phyloP scores from a whole-genome alignment of 1,284 basidiomycete genomes.

The Kalmanozyma brasiliensis region DNA sequence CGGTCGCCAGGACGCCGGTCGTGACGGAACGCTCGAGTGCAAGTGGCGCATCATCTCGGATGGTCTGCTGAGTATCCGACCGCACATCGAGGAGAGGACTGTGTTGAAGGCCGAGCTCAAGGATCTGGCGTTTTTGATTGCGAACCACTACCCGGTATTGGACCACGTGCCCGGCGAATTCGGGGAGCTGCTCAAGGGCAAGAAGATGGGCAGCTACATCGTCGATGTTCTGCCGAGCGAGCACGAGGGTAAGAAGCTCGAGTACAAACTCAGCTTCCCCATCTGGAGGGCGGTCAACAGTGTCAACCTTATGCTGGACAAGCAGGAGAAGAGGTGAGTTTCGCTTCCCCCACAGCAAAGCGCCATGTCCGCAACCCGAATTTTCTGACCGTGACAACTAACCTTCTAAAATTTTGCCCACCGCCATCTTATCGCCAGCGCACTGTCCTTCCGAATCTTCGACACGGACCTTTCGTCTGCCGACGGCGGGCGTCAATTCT shows the following conservation, averaged over 20 bases:
- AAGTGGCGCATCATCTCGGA: slow-evolving; percentile 81
- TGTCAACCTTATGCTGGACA: slow-evolving; percentile 67
- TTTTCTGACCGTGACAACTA: slow-evolving; percentile 18
- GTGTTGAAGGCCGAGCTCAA: slow-evolving; percentile 76
- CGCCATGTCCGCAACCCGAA: slow-evolving; percentile 5
- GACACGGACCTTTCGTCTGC: slow-evolving; percentile 60
- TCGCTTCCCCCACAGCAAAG: too few species aligned
- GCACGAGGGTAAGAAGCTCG: slow-evolving; percentile 51
- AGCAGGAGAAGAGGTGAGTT: slow-evolving; percentile 65
- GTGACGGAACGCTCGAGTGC: slow-evolving; percentile 70
- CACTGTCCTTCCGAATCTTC: slow-evolving; percentile 62
- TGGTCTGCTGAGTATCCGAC: slow-evolving; percentile 82
- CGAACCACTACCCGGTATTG: slow-evolving; percentile 58
- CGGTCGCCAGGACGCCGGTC: slow-evolving; percentile 72
- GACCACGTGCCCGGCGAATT: slow-evolving; percentile 56
- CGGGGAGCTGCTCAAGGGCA: slow-evolving; percentile 40
- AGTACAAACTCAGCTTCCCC: slow-evolving; percentile 54
- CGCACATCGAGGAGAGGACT: slow-evolving; percentile 76
- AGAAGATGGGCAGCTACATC: slow-evolving; percentile 62
- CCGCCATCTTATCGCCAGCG: slow-evolving; percentile 24
- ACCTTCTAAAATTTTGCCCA: slow-evolving; percentile 10
- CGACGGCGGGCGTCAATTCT: slow-evolving; percentile 60
- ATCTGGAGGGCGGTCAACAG: slow-evolving; percentile 65
- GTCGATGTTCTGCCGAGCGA: slow-evolving; percentile 58
- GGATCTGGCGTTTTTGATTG: slow-evolving; percentile 75